A percentile compares a stretch with the other conserved stretches of the same genome.
Evolutionary conservation across 768 basidiomycete genomes (phyloP).

Genomic region (Psilocybe cyanescens): DNA sequence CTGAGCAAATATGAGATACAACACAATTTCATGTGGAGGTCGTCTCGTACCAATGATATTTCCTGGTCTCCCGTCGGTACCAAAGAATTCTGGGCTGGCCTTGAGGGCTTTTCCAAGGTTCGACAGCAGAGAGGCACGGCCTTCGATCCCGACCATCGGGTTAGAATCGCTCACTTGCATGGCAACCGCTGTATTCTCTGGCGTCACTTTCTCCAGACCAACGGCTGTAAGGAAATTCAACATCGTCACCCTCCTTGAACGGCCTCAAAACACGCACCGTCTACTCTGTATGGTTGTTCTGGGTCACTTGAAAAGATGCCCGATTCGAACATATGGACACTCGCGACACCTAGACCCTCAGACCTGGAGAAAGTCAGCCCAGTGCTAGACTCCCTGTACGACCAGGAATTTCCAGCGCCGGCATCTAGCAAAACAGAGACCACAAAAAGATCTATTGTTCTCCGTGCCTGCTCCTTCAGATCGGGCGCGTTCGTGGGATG

Average conservation of each 20-base stretch:
- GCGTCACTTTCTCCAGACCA: slow-evolving; percentile 68
- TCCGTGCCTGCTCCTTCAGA: slow-evolving; percentile 63
- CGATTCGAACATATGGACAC: slow-evolving; percentile 83
- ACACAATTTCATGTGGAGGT: background rate
- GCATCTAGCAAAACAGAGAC: slow-evolving; percentile 95
- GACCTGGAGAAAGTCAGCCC: slow-evolving; percentile 63
- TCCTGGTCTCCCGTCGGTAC: slow-evolving; percentile 74
- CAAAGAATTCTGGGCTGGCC: slow-evolving; percentile 71
- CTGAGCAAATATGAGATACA: slow-evolving; percentile 35
- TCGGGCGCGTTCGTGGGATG: slow-evolving; percentile 40
- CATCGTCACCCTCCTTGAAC: background rate
- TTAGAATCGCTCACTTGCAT: slow-evolving; percentile 84
- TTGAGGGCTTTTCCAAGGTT: slow-evolving; percentile 76
- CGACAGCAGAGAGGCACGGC: slow-evolving; percentile 76
- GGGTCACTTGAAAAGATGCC: slow-evolving; percentile 80
- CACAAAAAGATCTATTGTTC: slow-evolving; percentile 87
- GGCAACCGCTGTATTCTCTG: slow-evolving; percentile 58
- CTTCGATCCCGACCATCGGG: slow-evolving; percentile 90
- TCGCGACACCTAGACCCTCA: slow-evolving; percentile 89
- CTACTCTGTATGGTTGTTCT: slow-evolving; percentile 70
- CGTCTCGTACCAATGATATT: slow-evolving; percentile 69
- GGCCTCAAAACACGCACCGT: slow-evolving; percentile 55
- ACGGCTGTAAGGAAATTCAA: slow-evolving; percentile 48
- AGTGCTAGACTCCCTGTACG: slow-evolving; percentile 64
- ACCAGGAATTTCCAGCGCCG: slow-evolving; percentile 87